Base-by-base conservation (phyloP, 768 basidiomycete species). In the Lactarius evosmus region DNA sequence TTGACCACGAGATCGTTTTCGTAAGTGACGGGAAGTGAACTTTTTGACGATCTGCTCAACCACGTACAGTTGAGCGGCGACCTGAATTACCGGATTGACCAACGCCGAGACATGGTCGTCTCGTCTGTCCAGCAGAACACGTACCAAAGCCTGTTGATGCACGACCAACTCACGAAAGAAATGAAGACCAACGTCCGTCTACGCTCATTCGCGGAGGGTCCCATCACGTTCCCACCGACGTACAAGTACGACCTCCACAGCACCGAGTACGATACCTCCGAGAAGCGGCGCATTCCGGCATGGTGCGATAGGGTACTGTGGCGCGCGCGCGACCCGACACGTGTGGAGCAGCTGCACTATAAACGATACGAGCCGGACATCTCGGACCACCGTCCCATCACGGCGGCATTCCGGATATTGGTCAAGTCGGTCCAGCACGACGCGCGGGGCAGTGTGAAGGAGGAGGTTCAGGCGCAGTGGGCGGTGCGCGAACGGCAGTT, bases 261-360 rank as follows among this genome's bases (percentile, higher is more conserved):
- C 27, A 74, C 83, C 72, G 82, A 86, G 66, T 99, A 93, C 70
- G 96, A 99, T 72, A 80, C 88, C 3, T 93, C 90, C 0, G 92
- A 93, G 73, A 98, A 98, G 74, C 81, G 83, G 14, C 88, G 96
- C 0, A 80, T 86, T 8, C 96, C 96, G 4, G 95, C 96, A 2
- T 99, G 95, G 95, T 99, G 96, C 72, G 96, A 99, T 73, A 87
- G 96, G 6, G 84, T 99, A 25, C 77, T 98, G 46, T 96, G 88
- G 85, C 84, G 86, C 4, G 78, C 83, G 46, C 78, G 78, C 17
- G 83, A 80, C 17, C 78, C 79, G 16, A 75, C 73, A 14, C 79
- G 91, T 8, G 86, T 96, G 32, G 72, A 77, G 59, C 81, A 84
- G 71, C 64, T 91, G 68, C 84, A 85, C 69, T 97, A 99, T 74